Evolutionary conservation across 192 early-diverging fungal genomes (phyloP), one percentile per base, ranked within the genome.

Genomic region (Coemansia sp.): DNA sequence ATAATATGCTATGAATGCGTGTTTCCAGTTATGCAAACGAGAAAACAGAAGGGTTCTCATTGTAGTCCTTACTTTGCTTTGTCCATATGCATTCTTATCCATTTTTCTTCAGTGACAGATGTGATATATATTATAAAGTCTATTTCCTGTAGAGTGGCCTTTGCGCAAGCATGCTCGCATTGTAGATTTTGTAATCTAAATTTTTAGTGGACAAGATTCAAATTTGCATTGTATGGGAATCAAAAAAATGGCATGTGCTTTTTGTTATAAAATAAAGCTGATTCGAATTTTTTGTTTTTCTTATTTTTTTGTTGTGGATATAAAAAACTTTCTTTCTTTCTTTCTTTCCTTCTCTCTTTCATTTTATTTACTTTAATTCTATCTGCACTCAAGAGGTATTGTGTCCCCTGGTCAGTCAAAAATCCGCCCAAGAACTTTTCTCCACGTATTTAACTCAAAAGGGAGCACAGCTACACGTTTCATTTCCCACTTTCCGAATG

Each of bases 21-120:
- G 13, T 12, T 45, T 45, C 8, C 8, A 45, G 5, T 12, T 9
- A 7, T 45, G 44, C 44, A 45, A 45, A 45, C 13, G 44, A 12
- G 8, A 45, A 12, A 9, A 45, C 10, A 14, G 13, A 14, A 45
- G 13, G 5, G 13, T 9, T 0, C 13, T 5, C 44, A 45, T 9
- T 14, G 0, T 4, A 14, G 17, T 22, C 13, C 42, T 22, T 40
- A 45, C 45, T 48, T 55, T 70, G 6, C 45, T n/a, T 11, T 37
- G 51, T 12, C 68, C 68, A 45, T 70, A 70, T 4, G 68, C 68
- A 20, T 70, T 70, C 20, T 53, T 64, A 10, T 37, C 38, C 63
- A 64, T 64, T 13, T 9, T 20, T 14, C 13, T 7, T 61, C 8
- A 6, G n/a, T 17, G n/a, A 4, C 48, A 50, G 32, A 32, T 32